Evolutionary conservation across 257 asterid species (phyloP).

Genomic region (Penstemon eatonii): DNA sequence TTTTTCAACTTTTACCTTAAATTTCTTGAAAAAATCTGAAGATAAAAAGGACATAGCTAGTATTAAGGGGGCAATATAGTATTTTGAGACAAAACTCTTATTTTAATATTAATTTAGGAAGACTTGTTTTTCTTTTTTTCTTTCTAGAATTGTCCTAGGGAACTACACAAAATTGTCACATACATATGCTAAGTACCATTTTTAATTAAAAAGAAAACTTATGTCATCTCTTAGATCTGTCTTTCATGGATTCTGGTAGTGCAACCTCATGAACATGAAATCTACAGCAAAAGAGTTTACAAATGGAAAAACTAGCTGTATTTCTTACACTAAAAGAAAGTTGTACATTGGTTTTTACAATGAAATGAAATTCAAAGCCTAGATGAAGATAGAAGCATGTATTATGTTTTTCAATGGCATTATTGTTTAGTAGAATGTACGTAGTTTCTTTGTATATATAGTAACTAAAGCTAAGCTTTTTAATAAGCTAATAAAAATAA

Average conservation of each 20-base stretch:
- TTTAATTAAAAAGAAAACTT: background rate
- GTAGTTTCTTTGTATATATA: constrained; percentile 7
- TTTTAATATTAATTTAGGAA: no score
- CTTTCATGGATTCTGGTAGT: constrained; percentile 27
- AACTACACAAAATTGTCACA: background rate
- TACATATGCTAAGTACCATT: background rate
- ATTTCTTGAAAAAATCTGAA: no score
- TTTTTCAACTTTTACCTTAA: no score
- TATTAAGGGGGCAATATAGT: no score
- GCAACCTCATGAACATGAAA: constrained; percentile 23
- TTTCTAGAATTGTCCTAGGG: no score
- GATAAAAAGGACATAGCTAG: no score
- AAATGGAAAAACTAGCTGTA: background rate
- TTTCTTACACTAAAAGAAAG: background rate
- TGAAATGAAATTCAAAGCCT: no score
- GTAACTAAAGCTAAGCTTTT: constrained; percentile 25
- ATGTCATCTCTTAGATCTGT: constrained; percentile 16
- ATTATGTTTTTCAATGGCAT: background rate
- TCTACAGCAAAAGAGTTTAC: background rate
- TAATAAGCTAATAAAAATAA: constrained; percentile 20
- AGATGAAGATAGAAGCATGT: no score
- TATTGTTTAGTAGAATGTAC: no score
- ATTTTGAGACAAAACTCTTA: no score
- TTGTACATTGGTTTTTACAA: background rate
- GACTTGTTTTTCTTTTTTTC: no score